These are phyloP conservation scores for Pythium scleroteichum DNA, from an alignment of 352 stramenopile genomes.

Conservation along the genomic window DNA sequence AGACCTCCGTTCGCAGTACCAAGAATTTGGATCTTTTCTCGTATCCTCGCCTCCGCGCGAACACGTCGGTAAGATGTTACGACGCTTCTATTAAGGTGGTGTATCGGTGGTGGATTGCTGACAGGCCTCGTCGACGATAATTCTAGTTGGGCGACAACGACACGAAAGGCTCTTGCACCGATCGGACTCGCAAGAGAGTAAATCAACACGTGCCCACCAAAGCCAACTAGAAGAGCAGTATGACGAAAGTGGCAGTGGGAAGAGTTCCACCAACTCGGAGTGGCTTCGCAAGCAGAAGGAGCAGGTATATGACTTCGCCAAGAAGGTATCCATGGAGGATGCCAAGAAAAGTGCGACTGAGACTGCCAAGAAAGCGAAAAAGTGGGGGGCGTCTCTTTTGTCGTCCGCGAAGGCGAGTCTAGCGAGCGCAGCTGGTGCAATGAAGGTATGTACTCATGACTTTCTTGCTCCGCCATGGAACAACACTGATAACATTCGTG, in stretches of 20 bases:
- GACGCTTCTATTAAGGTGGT: no score
- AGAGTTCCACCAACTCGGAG: slow-evolving; percentile 23
- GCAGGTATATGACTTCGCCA: slow-evolving; percentile 85
- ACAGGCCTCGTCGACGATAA: not conserved
- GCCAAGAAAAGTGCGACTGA: slow-evolving; percentile 79
- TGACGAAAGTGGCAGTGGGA: slow-evolving; percentile 27
- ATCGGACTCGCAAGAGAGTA: not conserved
- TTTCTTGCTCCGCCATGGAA: no score
- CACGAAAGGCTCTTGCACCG: slow-evolving; percentile 3
- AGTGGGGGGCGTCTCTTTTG: slow-evolving; percentile 80
- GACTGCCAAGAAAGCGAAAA: slow-evolving; percentile 88
- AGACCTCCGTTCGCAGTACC: slow-evolving; percentile 10
- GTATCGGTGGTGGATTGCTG: not conserved
- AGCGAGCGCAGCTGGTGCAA: slow-evolving; percentile 54
- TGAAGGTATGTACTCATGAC: slow-evolving; percentile 43
- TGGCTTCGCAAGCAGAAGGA: slow-evolving; percentile 85
- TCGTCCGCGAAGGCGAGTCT: slow-evolving; percentile 80
- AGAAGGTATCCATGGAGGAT: slow-evolving; percentile 88
- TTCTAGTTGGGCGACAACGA: not conserved
- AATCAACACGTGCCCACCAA: slow-evolving; percentile 7
- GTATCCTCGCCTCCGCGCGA: not conserved
- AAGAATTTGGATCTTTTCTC: slow-evolving; percentile 21
- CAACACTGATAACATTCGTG: not conserved
- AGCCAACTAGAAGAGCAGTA: slow-evolving; percentile 36
- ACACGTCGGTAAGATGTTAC: slow-evolving; percentile 10